phyloP scores from a whole-genome alignment of 129 eudicot species.

The Cynara cardunculus region DNA sequence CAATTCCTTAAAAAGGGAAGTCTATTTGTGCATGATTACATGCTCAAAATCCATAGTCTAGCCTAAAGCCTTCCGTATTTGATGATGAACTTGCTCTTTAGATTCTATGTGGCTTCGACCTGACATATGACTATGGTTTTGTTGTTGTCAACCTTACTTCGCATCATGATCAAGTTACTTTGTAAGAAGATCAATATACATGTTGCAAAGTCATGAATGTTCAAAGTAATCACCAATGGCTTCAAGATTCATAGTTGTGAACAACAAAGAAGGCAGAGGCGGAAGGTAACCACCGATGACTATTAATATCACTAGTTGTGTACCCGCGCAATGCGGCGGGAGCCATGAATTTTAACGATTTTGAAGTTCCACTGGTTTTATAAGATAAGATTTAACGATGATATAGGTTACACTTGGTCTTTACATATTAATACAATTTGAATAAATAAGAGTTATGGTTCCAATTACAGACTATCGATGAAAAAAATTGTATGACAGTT shows the following conservation, averaged over 20 bases:
- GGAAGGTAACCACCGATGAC: not conserved
- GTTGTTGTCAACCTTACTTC: not conserved
- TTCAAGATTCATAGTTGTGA: not conserved
- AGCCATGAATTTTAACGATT: no score
- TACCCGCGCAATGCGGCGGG: no score
- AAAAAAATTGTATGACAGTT: no score
- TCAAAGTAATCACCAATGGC: no score
- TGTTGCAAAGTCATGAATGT: not conserved
- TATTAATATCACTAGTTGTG: no score
- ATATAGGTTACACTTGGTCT: no score
- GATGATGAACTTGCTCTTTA: not conserved
- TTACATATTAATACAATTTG: no score
- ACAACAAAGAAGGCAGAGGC: not conserved
- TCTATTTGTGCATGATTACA: not conserved
- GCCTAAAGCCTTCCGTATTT: not conserved
- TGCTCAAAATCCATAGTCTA: not conserved
- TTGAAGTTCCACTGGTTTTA: no score
- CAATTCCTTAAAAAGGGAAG: not conserved
- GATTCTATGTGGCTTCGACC: not conserved
- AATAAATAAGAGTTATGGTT: no score
- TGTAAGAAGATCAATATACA: not conserved
- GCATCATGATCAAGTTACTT: not conserved
- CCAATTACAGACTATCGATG: no score
- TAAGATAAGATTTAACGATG: no score
- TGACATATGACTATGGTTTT: not conserved